phyloP scores from a whole-genome alignment of 768 basidiomycete genomes.

The Collybiopsis luxurians region DNA sequence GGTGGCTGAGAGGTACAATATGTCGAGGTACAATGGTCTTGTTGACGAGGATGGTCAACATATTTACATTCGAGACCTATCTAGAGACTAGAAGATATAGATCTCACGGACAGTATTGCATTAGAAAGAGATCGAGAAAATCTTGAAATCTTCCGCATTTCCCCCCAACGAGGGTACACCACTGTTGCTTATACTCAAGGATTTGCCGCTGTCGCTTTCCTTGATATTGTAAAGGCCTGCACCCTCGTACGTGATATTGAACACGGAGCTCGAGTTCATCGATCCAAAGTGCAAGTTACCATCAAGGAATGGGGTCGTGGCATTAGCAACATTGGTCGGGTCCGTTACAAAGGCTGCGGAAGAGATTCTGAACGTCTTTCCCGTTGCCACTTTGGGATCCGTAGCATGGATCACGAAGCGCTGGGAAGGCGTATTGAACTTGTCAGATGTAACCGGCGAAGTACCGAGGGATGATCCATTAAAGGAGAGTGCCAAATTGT shows the following conservation, averaged over 20 bases:
- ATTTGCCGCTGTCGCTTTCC: background rate
- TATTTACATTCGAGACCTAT: too few species aligned
- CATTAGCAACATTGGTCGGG: background rate
- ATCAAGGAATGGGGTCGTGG: background rate
- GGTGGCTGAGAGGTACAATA: too few species aligned
- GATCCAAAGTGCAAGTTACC: background rate
- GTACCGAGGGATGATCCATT: background rate
- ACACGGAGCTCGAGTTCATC: background rate
- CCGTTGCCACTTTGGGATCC: background rate
- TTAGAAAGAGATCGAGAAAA: background rate
- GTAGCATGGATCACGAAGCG: background rate
- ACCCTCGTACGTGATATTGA: background rate
- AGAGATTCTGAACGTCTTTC: background rate
- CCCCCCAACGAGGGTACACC: background rate
- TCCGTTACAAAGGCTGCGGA: background rate
- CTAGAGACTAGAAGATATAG: too few species aligned
- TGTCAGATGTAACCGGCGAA: background rate
- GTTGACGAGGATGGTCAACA: too few species aligned
- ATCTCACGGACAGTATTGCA: too few species aligned
- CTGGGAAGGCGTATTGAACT: background rate
- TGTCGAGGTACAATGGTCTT: too few species aligned
- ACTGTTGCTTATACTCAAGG: background rate
- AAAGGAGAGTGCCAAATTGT: background rate
- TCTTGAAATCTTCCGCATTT: background rate
- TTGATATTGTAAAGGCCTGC: background rate